Conservation (phyloP, 352 stramenopile species). For the Phytophthora aleatoria region DNA sequence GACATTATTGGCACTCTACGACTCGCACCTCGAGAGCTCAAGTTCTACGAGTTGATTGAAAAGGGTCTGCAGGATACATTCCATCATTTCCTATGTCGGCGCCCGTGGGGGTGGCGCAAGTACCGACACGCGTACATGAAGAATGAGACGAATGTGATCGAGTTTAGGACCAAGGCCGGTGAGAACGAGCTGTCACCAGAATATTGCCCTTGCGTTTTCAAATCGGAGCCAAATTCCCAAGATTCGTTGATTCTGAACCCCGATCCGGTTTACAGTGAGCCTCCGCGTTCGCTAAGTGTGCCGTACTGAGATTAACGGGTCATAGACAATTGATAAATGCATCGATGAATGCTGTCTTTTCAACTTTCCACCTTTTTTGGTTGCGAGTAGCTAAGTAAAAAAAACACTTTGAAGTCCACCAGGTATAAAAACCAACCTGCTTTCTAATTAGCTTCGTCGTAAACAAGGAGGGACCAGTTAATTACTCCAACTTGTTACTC, state of each 20-base stretch:
- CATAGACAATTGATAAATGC: too few species aligned
- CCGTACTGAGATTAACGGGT: constrained; percentile 3
- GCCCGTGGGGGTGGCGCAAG: constrained; percentile 38
- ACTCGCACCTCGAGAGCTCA: constrained; percentile 43
- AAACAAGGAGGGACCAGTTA: not conserved
- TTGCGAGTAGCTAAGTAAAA: too few species aligned
- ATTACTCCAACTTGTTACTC: constrained; percentile 16
- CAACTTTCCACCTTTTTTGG: too few species aligned
- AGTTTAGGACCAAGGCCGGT: constrained; percentile 70
- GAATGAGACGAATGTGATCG: constrained; percentile 46
- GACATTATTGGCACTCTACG: constrained; percentile 62
- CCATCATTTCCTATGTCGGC: constrained; percentile 30
- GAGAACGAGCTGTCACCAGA: constrained; percentile 40
- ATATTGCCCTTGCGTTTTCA: constrained; percentile 16
- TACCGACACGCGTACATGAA: constrained; percentile 35
- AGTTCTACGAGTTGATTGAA: constrained; percentile 67
- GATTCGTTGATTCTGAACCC: constrained; percentile 21
- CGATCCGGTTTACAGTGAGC: not conserved
- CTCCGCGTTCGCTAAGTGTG: constrained; percentile 8
- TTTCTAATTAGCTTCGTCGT: too few species aligned
- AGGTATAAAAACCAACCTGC: too few species aligned
- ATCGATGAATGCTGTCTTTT: too few species aligned
- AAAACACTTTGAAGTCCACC: too few species aligned
- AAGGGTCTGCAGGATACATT: constrained; percentile 35
- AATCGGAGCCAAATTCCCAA: constrained; percentile 6